Conservation (phyloP, 805 yeast species). For the Yamadazyma paraphyllophila region DNA sequence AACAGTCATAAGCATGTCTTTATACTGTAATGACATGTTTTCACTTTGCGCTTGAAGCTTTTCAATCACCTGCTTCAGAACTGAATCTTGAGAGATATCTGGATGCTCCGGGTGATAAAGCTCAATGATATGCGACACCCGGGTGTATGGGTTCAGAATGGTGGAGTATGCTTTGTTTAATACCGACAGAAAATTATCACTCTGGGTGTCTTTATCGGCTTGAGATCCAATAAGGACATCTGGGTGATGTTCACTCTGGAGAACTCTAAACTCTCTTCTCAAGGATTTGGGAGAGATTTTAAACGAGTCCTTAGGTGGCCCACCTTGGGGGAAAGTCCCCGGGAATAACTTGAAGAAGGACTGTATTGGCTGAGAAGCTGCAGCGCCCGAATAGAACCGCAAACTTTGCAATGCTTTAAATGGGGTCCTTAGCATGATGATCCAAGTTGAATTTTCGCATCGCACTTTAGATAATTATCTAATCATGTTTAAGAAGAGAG, state of each 20-base stretch:
- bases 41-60: conserved; percentile 34
- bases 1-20: conserved; percentile 66
- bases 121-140: conserved; percentile 44
- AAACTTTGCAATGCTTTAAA: neutral
- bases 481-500: conserved; percentile 26
- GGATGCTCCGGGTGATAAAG: conserved; percentile 35
- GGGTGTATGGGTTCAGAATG: conserved; percentile 62
- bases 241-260: conserved; percentile 82
- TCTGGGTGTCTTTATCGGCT: conserved; percentile 8
- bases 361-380: neutral
- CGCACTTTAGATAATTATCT: neutral
- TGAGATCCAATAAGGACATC: conserved; percentile 49
- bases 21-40: conserved; percentile 39
- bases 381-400: neutral
- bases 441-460: conserved; percentile 3
- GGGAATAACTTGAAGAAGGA: conserved; percentile 70
- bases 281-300: conserved; percentile 51
- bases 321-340: conserved; percentile 61
- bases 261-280: conserved; percentile 68
- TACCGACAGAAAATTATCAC: conserved; percentile 43
- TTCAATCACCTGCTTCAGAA: conserved; percentile 40
- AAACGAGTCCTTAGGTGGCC: conserved; percentile 64
- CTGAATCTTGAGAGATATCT: conserved; percentile 61
- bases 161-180: conserved; percentile 79
- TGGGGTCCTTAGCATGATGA: neutral